Conservation (phyloP, 768 basidiomycete species). For the Termitomyces sp. region DNA sequence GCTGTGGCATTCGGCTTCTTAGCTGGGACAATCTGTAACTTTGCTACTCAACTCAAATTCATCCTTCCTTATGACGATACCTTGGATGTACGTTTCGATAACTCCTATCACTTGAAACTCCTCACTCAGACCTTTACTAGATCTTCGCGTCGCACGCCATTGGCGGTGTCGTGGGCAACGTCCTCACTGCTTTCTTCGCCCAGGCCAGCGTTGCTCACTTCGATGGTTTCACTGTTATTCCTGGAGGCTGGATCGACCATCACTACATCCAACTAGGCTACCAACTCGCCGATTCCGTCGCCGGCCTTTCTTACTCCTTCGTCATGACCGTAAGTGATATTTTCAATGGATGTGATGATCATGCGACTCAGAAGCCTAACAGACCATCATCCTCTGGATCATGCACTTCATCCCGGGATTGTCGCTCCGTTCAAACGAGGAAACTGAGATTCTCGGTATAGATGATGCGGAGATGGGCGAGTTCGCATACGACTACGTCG, state of each 20-base stretch:
- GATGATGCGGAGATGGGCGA: constrained; percentile 92
- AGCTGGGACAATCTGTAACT: constrained; percentile 88
- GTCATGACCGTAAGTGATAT: constrained; percentile 61
- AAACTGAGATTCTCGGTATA: constrained; percentile 77
- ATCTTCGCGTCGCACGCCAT: constrained; percentile 87
- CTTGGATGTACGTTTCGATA: constrained; percentile 64
- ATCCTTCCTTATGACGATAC: constrained; percentile 73
- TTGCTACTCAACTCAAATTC: constrained; percentile 94
- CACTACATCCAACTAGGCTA: constrained; percentile 82
- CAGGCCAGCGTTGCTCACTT: constrained; percentile 75
- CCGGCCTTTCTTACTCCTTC: constrained; percentile 70
- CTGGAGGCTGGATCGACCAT: constrained; percentile 88
- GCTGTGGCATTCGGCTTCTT: constrained; percentile 83
- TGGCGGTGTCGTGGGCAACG: constrained; percentile 78
- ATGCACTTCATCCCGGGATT: constrained; percentile 87
- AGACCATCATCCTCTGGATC: constrained; percentile 81
- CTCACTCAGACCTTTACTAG: constrained; percentile 40
- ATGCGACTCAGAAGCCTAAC: neutral
- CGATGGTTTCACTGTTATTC: constrained; percentile 65
- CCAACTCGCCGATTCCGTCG: constrained; percentile 74
- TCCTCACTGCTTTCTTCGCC: constrained; percentile 88
- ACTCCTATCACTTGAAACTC: neutral
- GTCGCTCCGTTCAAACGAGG: constrained; percentile 63
- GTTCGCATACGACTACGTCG: constrained; percentile 85
- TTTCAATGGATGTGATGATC: neutral